Base-by-base conservation (phyloP, 148 eudicot species). In the Nyssa sinensis region DNA sequence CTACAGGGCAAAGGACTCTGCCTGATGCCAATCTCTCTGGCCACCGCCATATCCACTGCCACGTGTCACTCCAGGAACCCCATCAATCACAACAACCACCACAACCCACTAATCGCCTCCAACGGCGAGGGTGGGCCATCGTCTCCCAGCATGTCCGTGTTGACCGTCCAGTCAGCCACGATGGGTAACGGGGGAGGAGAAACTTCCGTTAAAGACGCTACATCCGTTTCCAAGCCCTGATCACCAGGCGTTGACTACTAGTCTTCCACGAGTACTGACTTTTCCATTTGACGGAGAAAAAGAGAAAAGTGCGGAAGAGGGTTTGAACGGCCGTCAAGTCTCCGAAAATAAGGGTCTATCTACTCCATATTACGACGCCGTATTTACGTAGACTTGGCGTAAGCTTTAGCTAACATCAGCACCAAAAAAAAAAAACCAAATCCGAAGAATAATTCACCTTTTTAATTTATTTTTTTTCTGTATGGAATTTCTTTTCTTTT, bases 11-110 rank as follows among this genome's bases (percentile, higher is more conserved):
- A 95, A 76, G 98, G 98, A 6, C 86, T 95, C 10, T 95, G 98
- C 58, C 91, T 95, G 31, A 95, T 95, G 98, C 98, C 98, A 37
- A 95, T 95, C 23, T 95, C 98, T 28, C 89, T 95, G 28, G 98
- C 98, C 78, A 92, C 97, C 30, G 97, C 98, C 49, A 95, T 95
- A 62, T 95, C 98, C 57, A 85, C 98, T 32, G 84, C 91, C 78
- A 89, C 98, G 5, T 87, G 86, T 49, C 88, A 83, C 67, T 73
- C 79, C 28, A 47, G 81, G 31, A 73, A 83, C 67, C 69, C 79
- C 28, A 78, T 44, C 67, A 27, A 47, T 81, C 35, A 29, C 32
- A n/a, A n/a, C n/a, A n/a, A n/a, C n/a, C n/a, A n/a, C n/a, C n/a
- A n/a, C n/a, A 33, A 3, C 66, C 78, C 68, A 39, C 77, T 68